Base-by-base conservation (phyloP, 768 basidiomycete species). In the Trametes cingulata region DNA sequence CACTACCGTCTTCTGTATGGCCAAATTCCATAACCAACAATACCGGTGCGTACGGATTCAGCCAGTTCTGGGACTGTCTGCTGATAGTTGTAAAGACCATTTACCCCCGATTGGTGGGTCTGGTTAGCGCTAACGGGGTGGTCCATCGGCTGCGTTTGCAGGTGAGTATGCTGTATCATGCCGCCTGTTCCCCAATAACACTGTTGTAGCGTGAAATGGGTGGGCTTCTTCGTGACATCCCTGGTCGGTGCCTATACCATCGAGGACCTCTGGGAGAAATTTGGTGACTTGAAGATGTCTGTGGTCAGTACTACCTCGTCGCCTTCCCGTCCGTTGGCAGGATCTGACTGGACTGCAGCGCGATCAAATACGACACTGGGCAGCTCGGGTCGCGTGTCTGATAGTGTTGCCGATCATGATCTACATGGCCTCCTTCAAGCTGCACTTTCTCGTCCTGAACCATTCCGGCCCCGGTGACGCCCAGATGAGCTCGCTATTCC, bases 401-500 rank as follows among this genome's bases (percentile, higher is more conserved):
- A 98, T 98, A 67, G 67, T 96, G 60, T 77, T 98, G 7, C 97
- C 97, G 1, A 83, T 95, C 66, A 79, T 93, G 60, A 92, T 98
- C 65, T 99, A 97, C 78, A 91, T 95, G 85, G 76, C 85, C 17
- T 90, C 86, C 20, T 99, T 99, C 87, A 97, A 98, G 75, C 78
- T 97, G 19, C 97, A 99, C 73, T 99, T 99, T 78, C 72, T 98
- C 72, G 82, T 99, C 63, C 79, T 99, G 51, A 95, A 92, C 72
- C 93, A 94, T 64, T 90, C 93, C 14, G 96, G 96, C 39, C 93
- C 97, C 20, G 97, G 96, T 15, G 96, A 99, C 70, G 90, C 96
- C 1, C 96, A 98, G 72, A 99, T 99, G 96, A 93, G 91, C 72
- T 97, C 94, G 8, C 80, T 98, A 19, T 99, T 99, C 84, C 97